Base-by-base conservation (phyloP, 1,139 yeast genomes). In the Ogataea hybrid region DNA sequence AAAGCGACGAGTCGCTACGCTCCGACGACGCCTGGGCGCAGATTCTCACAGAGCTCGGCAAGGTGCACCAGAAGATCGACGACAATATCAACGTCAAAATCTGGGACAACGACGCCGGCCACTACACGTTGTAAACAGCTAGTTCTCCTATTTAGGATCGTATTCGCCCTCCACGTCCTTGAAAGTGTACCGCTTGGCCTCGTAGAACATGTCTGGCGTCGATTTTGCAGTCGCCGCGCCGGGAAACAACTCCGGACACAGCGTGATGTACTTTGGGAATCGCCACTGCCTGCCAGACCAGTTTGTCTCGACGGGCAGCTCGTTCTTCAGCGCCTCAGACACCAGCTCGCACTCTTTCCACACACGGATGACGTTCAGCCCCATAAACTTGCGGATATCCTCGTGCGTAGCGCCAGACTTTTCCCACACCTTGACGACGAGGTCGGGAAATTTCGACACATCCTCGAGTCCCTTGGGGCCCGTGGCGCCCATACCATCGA, bases 381-480 rank as follows among this genome's bases (percentile, higher is more conserved):
- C 79, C 73, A 73, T 71, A 20, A 73, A 50, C 38, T 67, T 67
- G 3, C 61, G 51, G 23, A 75, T 64, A 30, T 75, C 63, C 21
- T 65, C 70, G 32, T 70, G 73, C 1, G 68, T 54, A 1, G 77
- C 77, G 32, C 63, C 61, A 0, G 64, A 57, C 3, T 28, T 55
- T 32, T 62, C 61, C 73, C 74, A 70, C 16, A 71, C 64, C 37
- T 53, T 61, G 43, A 62, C 62, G 23, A 75, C 53, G 36, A 75
- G 58, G 35, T 72, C 76, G 0, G 80, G 80, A 48, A 73, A 75
- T 48, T 73, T 73, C 10, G 78, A 71, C 4, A 73, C 79, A 50
- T 74, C 77, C 49, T 74, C 79, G 17, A 75, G 57, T 0, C 78
- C 80, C 12, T 43, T 53, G 80, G 79, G n/a, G 2, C 73, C 76